Conservation (phyloP, 495 filamentous ascomycete species). For the Aspergillus biplanus region DNA sequence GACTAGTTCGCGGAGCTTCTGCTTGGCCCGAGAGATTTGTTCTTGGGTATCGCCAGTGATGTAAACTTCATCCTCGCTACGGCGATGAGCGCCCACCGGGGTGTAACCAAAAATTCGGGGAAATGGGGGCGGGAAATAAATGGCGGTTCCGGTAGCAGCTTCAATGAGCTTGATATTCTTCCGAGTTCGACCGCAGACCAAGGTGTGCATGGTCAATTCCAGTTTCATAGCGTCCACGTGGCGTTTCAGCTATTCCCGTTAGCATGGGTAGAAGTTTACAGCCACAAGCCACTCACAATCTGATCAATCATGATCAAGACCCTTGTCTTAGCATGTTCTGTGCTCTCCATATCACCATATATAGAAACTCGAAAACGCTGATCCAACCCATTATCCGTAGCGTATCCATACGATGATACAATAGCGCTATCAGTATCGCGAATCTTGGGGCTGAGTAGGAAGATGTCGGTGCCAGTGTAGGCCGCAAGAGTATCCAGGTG, state of each 20-base stretch:
- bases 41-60: constrained; percentile 86
- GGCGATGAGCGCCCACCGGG: constrained; percentile 73
- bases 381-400: constrained; percentile 67
- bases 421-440: constrained; percentile 55
- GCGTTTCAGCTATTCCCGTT: constrained; percentile 73
- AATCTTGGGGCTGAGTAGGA: constrained; percentile 81
- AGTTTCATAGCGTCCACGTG: constrained; percentile 80
- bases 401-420: constrained; percentile 66
- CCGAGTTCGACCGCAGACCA: constrained; percentile 86
- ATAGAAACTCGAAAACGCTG: constrained; percentile 88
- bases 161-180: constrained; percentile 98
- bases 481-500: constrained; percentile 81
- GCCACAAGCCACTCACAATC: constrained; percentile 66
- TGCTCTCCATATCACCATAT: constrained; percentile 92
- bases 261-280: constrained; percentile 23
- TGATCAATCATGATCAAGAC: constrained; percentile 97
- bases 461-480: constrained; percentile 94
- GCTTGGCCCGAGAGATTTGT: constrained; percentile 83
- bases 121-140: constrained; percentile 96
- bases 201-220: constrained; percentile 83
- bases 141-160: constrained; percentile 88
- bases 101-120: constrained; percentile 86
- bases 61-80: constrained; percentile 86
- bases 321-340: constrained; percentile 94
- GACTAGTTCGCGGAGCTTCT: constrained; percentile 82